phyloP scores from a whole-genome alignment of 2,329 filamentous ascomycete genomes.

The Stylonectria norvegica region DNA sequence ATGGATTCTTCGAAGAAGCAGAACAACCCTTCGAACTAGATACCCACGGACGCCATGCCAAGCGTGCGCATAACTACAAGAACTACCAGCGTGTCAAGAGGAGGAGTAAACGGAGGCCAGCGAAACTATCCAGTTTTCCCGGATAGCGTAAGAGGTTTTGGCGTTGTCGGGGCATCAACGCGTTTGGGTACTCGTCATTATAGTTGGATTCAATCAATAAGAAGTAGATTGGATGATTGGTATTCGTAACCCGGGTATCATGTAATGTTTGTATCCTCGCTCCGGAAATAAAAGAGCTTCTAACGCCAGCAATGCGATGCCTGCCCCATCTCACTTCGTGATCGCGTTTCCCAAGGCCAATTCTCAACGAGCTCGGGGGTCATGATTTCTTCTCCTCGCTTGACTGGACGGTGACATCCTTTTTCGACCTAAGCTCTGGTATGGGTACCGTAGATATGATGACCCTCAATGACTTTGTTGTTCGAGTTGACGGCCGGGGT shows the following conservation, averaged over 20 bases:
- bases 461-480: conserved; percentile 55
- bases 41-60: conserved; percentile 2
- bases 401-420: conserved; percentile 47
- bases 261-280: conserved; percentile 3
- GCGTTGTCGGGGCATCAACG: conserved; percentile 18
- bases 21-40: conserved; percentile 19
- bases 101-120: neutral
- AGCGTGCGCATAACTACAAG: conserved; percentile 2
- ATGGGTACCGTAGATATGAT: conserved; percentile 55
- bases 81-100: conserved; percentile 6
- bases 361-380: neutral
- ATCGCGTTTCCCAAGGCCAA: too few relatives aligned
- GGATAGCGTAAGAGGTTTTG: conserved; percentile 12
- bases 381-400: conserved; percentile 32
- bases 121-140: conserved; percentile 3
- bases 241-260: conserved; percentile 20
- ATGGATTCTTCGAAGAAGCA: conserved; percentile 41
- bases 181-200: conserved; percentile 14
- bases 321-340: too few relatives aligned
- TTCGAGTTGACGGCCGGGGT: conserved; percentile 43
- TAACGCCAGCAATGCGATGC: too few relatives aligned
- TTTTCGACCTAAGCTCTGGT: conserved; percentile 50
- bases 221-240: conserved; percentile 13
- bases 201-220: conserved; percentile 14
- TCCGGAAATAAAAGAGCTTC: too few relatives aligned